Evolutionary conservation across 2,329 filamentous ascomycete species (phyloP).

Genomic region (Ophiocordyceps robertsii): DNA sequence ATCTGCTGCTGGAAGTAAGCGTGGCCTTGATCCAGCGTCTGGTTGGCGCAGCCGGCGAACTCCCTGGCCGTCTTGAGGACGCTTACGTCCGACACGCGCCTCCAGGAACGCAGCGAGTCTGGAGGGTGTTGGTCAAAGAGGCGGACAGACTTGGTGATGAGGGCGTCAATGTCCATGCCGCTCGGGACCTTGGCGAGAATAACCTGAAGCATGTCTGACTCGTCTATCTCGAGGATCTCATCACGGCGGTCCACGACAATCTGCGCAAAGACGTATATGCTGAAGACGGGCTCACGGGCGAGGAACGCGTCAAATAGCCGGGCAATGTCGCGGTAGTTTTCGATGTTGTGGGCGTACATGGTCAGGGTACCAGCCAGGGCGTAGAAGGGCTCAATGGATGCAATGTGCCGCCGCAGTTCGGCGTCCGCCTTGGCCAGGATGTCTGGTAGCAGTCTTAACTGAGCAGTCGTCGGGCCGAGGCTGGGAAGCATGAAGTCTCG

Average conservation of each 20-base stretch:
- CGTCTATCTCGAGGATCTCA: constrained; percentile 83
- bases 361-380: constrained; percentile 88
- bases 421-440: constrained; percentile 64
- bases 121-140: constrained; percentile 60
- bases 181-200: constrained; percentile 77
- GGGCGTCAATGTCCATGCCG: constrained; percentile 63
- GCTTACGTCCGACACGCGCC: constrained; percentile 57
- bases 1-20: constrained; percentile 58
- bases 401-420: constrained; percentile 60
- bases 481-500: constrained; percentile 95
- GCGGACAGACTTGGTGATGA: constrained; percentile 52
- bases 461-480: constrained; percentile 64
- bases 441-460: constrained; percentile 77
- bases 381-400: constrained; percentile 73
- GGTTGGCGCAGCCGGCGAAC: constrained; percentile 30
- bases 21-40: constrained; percentile 54
- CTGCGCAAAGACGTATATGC: constrained; percentile 82
- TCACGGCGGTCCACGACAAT: constrained; percentile 69
- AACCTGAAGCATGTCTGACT: constrained; percentile 85
- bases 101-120: constrained; percentile 58
- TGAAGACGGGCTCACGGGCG: constrained; percentile 74
- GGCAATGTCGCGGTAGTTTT: constrained; percentile 77
- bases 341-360: constrained; percentile 92
- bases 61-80: constrained; percentile 72
- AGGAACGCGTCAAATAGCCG: constrained; percentile 87